Evolutionary conservation across 495 filamentous ascomycete genomes (phyloP), one percentile per base, ranked within the genome.

Genomic region (Penicillium canariense): DNA sequence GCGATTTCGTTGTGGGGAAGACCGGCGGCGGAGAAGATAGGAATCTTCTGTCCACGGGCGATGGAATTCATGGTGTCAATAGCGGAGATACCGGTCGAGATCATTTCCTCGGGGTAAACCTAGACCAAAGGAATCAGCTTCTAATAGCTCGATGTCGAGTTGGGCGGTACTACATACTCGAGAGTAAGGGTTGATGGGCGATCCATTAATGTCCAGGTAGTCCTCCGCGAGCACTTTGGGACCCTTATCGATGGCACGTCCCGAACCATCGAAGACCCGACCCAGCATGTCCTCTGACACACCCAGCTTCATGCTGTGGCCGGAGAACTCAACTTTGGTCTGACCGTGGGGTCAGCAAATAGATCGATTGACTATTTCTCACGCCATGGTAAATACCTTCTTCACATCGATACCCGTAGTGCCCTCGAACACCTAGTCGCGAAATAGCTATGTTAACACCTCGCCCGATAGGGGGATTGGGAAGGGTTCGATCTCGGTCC

Each of bases 61-160:
- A 99, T 93, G 55, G 95, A 97, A 84, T 99, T 99, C 95, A 99
- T 99, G 36, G 93, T 97, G 72, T 99, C 95, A 66, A 99, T 99
- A 66, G 95, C 92, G 52, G 91, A 96, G 70, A 99, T 99, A 84
- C 95, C 95, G 51, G 95, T 99, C 9, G 93, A 91, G 64, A 99
- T 97, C 91, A 99, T 99, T 75, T 99, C 95, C 78, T 97, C 93
- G 69, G 95, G 95, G 68, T 99, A 99, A 39, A 95, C 89, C 89
- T 94, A 56, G 36, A 14, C 40, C 20, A 26, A 43, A 25, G 26
- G 26, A 9, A 44, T 75, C 40, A 73, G 63, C 55, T 31, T 53
- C 26, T 8, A 31, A 15, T 40, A 31, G 14, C 30, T 14, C 42
- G 43, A 20, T 20, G 18, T 39, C 15, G 17, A 25, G n/a, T 22